Evolutionary conservation across 1,284 basidiomycete species (phyloP).

Genomic region (Moesziomyces sp.): DNA sequence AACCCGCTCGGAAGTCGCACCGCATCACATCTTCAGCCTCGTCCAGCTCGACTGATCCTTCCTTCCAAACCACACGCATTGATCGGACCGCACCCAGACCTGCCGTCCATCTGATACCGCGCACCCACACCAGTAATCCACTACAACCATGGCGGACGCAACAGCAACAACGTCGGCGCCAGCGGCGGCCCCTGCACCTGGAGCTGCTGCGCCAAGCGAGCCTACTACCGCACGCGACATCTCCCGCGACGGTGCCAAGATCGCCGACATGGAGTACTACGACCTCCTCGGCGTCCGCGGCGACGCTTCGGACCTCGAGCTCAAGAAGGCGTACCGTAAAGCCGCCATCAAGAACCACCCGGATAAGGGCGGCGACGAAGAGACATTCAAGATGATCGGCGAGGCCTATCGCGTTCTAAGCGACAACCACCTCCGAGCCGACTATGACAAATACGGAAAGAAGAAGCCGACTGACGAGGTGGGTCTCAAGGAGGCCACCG

Average conservation of each 20-base stretch:
- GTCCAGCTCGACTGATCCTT: neutral
- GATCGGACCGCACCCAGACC: neutral
- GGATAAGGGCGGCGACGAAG: slow-evolving; percentile 67
- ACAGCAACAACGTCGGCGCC: slow-evolving; percentile 28
- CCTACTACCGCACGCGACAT: slow-evolving; percentile 54
- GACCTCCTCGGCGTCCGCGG: slow-evolving; percentile 66
- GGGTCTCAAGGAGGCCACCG: slow-evolving; percentile 66
- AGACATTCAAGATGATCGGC: slow-evolving; percentile 70
- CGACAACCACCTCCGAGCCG: slow-evolving; percentile 80
- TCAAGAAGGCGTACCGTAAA: slow-evolving; percentile 96
- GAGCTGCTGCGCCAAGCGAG: slow-evolving; percentile 15
- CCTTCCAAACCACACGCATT: neutral
- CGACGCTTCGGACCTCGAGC: slow-evolving; percentile 74
- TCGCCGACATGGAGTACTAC: slow-evolving; percentile 68
- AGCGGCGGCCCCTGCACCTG: slow-evolving; percentile 8
- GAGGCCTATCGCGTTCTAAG: slow-evolving; percentile 71
- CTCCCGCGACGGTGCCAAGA: slow-evolving; percentile 62
- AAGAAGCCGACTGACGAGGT: slow-evolving; percentile 70
- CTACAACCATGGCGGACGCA: slow-evolving; percentile 39
- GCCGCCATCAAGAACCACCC: slow-evolving; percentile 86
- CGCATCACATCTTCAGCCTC: neutral
- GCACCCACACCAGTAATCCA: neutral
- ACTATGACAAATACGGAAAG: slow-evolving; percentile 96
- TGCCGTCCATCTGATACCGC: neutral
- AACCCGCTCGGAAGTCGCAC: neutral